Percentiles rank a stretch among this genome's conserved stretches.
Evolutionary conservation across 2,329 filamentous ascomycete genomes (phyloP).

Genomic region (Sporothrix schenckii): DNA sequence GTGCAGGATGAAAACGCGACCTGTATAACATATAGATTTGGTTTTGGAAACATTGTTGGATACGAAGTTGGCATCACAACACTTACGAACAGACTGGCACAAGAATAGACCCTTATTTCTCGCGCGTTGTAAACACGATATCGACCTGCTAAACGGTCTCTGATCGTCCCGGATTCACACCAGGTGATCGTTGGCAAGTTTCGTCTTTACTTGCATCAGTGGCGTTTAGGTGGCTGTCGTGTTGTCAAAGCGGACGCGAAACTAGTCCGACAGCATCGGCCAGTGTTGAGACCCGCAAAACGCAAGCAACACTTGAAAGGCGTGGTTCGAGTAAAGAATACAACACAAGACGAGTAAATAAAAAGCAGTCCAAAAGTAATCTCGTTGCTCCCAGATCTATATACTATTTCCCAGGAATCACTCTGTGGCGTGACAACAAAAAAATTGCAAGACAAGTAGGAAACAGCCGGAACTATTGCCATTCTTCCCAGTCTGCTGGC

Average conservation of each 20-base stretch:
- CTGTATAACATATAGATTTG: neutral
- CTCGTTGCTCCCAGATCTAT: slow-evolving; percentile 32
- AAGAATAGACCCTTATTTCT: slow-evolving; percentile 5
- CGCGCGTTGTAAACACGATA: slow-evolving; percentile 34
- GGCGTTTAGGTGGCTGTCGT: slow-evolving; percentile 19
- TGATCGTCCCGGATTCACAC: neutral
- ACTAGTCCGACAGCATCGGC: neutral
- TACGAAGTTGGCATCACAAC: neutral
- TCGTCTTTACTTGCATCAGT: slow-evolving; percentile 13
- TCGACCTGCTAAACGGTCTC: slow-evolving; percentile 71
- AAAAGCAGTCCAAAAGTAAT: slow-evolving; percentile 5
- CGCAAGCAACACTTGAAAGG: neutral
- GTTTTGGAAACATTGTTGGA: neutral
- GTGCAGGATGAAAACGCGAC: neutral
- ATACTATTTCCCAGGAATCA: slow-evolving; percentile 22
- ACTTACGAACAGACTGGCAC: neutral
- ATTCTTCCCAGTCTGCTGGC: slow-evolving; percentile 17
- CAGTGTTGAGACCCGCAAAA: neutral
- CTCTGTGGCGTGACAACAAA: slow-evolving; percentile 2
- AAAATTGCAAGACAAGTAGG: neutral
- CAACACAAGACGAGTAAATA: neutral
- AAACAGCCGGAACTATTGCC: slow-evolving; percentile 5
- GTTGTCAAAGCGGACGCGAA: neutral
- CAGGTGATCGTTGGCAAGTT: neutral
- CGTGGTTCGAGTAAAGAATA: neutral